phyloP scores from a whole-genome alignment of 2,329 filamentous ascomycete species.

The Fonsecaea nubica region DNA sequence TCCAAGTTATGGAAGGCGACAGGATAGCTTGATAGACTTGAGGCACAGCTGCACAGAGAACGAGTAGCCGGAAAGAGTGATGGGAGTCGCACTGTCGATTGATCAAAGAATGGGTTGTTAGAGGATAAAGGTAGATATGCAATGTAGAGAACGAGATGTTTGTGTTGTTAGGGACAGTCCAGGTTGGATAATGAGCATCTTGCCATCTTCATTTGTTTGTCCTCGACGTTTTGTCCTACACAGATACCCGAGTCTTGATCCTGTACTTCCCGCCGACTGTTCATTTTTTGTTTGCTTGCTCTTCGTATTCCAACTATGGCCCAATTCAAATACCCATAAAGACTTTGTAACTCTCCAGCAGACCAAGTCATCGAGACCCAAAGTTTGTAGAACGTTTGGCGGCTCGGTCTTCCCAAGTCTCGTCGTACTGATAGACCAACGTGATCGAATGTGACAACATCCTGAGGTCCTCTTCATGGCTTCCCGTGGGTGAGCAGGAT shows the following conservation, averaged over 20 bases:
- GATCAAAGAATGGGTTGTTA: background rate
- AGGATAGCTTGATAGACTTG: background rate
- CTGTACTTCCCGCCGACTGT: background rate
- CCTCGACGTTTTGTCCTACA: conserved; percentile 15
- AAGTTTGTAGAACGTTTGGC: background rate
- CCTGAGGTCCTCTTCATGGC: background rate
- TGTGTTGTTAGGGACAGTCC: background rate
- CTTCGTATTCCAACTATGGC: background rate
- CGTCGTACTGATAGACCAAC: background rate
- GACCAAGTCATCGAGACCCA: background rate
- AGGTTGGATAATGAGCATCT: background rate
- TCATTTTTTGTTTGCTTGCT: background rate
- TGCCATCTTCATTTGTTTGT: conserved; percentile 15
- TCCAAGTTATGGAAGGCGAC: background rate
- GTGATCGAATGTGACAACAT: background rate
- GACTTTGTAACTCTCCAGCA: background rate
- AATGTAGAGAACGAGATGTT: background rate
- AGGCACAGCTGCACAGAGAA: background rate
- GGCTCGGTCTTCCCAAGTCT: background rate
- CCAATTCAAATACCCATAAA: background rate
- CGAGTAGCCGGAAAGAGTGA: background rate
- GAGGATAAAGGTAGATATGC: background rate
- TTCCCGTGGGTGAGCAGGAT: background rate
- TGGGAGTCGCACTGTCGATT: background rate
- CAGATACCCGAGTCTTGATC: background rate